Conservation (phyloP, 108 stramenopile genomes). For the Cyclotella kingstonii region DNA sequence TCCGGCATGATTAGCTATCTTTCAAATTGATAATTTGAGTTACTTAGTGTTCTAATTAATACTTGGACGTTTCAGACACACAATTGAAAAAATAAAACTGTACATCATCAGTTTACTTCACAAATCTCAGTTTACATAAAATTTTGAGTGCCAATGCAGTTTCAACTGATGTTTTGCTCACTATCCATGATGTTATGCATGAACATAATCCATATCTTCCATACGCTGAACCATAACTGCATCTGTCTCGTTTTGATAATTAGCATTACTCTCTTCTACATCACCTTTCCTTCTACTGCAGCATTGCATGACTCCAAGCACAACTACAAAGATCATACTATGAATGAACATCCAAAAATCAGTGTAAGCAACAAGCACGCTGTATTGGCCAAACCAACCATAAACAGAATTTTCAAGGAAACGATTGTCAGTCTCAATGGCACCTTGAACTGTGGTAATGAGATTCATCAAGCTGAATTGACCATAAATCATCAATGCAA, state of each 20-base stretch:
- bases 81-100: not conserved
- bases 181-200: too few relatives aligned
- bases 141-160: not conserved
- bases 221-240: not conserved
- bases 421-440: conserved; percentile 47
- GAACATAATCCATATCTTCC: not conserved
- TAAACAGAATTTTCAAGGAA: conserved; percentile 42
- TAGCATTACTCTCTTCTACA: not conserved
- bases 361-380: conserved; percentile 57
- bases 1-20: not conserved
- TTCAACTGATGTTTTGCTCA: not conserved
- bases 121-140: not conserved
- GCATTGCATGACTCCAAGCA: conserved; percentile 11
- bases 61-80: not conserved
- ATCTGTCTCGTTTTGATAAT: not conserved
- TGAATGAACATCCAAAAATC: conserved; percentile 52
- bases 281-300: not conserved
- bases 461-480: conserved; percentile 53
- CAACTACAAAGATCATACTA: conserved; percentile 17
- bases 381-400: conserved; percentile 62
- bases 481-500: conserved; percentile 40
- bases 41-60: not conserved
- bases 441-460: conserved; percentile 48
- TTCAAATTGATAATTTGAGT: not conserved
- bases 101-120: not conserved